phyloP scores from a whole-genome alignment of 768 basidiomycete genomes.

The Lenzites betulinus region DNA sequence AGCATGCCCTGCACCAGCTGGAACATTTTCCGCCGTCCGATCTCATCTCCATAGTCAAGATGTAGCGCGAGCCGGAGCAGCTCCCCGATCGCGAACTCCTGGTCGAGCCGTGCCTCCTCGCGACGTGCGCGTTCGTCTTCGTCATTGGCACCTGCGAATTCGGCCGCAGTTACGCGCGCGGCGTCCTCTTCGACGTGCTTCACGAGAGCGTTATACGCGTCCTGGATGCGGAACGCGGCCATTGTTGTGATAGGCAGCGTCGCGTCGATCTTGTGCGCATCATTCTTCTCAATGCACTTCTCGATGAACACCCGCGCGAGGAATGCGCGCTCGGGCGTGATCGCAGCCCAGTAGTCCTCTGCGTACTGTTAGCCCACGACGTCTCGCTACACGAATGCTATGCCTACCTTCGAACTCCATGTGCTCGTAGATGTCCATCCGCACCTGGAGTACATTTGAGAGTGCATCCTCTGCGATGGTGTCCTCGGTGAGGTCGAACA shows the following conservation, averaged over 20 bases:
- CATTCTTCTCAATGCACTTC: conserved; percentile 63
- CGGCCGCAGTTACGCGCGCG: conserved; percentile 32
- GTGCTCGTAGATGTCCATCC: conserved; percentile 64
- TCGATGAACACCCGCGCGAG: conserved; percentile 83
- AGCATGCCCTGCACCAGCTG: conserved; percentile 89
- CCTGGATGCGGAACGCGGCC: conserved; percentile 75
- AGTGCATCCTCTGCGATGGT: conserved; percentile 75
- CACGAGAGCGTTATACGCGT: conserved; percentile 67
- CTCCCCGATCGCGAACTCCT: conserved; percentile 76
- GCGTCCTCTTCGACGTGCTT: conserved; percentile 41
- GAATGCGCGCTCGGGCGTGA: conserved; percentile 78
- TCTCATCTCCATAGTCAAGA: conserved; percentile 91
- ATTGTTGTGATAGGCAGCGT: conserved; percentile 82
- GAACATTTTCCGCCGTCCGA: conserved; percentile 87
- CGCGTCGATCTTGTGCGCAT: conserved; percentile 62
- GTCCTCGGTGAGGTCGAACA: conserved; percentile 62
- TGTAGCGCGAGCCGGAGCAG: conserved; percentile 77
- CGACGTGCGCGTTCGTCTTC: conserved; percentile 39
- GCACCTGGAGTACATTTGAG: conserved; percentile 65
- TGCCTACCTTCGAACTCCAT: conserved; percentile 66
- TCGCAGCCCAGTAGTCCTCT: conserved; percentile 72
- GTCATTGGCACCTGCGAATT: conserved; percentile 23
- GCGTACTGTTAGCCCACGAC: neutral
- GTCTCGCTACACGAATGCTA: neutral
- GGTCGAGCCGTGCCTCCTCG: conserved; percentile 52